Base-by-base conservation (phyloP, 2,329 filamentous ascomycete species). In the Fusarium tuaranense region DNA sequence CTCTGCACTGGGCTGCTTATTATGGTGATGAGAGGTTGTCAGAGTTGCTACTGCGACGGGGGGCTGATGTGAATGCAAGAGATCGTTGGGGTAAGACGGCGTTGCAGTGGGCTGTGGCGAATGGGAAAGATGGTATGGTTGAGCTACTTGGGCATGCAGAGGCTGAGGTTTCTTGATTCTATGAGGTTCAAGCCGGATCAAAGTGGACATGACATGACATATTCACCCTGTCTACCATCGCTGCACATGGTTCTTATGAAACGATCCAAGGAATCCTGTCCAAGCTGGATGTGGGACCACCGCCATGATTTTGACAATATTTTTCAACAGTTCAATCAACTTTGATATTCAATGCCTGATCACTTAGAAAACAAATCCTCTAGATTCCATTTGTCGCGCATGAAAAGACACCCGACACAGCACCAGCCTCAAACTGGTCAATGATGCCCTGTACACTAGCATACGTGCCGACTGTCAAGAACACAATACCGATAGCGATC, bases 401-500 rank as follows among this genome's bases (percentile, higher is more conserved):
- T 1, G 91, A 91, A 80, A 97, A 98, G 1, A 94, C 90, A 2
- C 91, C 90, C 2, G 92, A 89, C 30, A 97, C 93, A 1, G 84
- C 84, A 5, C 90, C 89, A 1, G 87, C 83, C 36, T 88, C 80
- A 79, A 96, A 97, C 22, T 92, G 91, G 68, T 94, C 87, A 27
- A 97, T 88, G 68, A 95, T 95, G 66, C 90, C 91, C 82, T 94
- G 89, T 0, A 95, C 91, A 69, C 90, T 92, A 39, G 90, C 91
- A 79, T 98, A 98, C 4, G 95, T 98, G 41, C 95, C 95, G 1
- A 88, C 93, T 0, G 88, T 92, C 58, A 98, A 83, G 85, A 97
- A 97, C 76, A 95, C 90, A n/a, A 97, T 63, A 0, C 95, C 95
- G 20, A 93, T 90, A 2, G 88, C 32, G 68, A 97, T 95, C 69